Percentiles rank a stretch among this genome's conserved stretches.
phyloP scores from a whole-genome alignment of 768 basidiomycete genomes.

The Megacollybia marginata region DNA sequence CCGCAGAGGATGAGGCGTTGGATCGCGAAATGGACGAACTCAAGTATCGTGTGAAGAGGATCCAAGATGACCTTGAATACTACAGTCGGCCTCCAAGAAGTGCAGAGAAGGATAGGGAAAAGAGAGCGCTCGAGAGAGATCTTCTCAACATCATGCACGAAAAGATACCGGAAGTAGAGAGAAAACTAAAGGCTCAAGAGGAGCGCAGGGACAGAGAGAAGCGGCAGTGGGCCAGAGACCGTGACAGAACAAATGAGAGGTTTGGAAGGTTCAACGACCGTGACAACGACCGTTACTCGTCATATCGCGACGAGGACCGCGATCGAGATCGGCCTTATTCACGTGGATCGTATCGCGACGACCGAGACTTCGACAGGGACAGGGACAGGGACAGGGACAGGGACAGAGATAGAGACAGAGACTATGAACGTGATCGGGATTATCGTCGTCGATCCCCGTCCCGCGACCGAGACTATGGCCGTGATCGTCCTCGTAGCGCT shows the following conservation, averaged over 20 bases:
- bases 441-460: slow-evolving; percentile 22
- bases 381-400: slow-evolving; percentile 11
- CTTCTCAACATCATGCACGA: slow-evolving; percentile 83
- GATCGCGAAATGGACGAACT: slow-evolving; percentile 86
- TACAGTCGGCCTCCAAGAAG: slow-evolving; percentile 69
- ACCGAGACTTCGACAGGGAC: no score
- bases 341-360: slow-evolving; percentile 27
- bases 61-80: slow-evolving; percentile 91
- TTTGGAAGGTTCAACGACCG: slow-evolving; percentile 62
- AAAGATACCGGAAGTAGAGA: slow-evolving; percentile 84
- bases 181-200: slow-evolving; percentile 72
- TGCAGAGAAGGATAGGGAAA: slow-evolving; percentile 74
- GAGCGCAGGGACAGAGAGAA: slow-evolving; percentile 71
- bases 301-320: slow-evolving; percentile 13
- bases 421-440: slow-evolving; percentile 29
- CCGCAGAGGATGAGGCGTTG: slow-evolving; percentile 83
- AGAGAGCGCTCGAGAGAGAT: slow-evolving; percentile 81
- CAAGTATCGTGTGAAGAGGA: slow-evolving; percentile 72
- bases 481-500: slow-evolving; percentile 38
- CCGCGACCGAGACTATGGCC: slow-evolving; percentile 28
- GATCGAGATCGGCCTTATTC: slow-evolving; percentile 49
- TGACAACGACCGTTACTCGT: slow-evolving; percentile 14
- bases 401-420: slow-evolving; percentile 16
- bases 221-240: slow-evolving; percentile 67
- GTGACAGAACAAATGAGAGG: slow-evolving; percentile 80